phyloP scores from a whole-genome alignment of 148 eudicot species.

The Fallopia convolvulus region DNA sequence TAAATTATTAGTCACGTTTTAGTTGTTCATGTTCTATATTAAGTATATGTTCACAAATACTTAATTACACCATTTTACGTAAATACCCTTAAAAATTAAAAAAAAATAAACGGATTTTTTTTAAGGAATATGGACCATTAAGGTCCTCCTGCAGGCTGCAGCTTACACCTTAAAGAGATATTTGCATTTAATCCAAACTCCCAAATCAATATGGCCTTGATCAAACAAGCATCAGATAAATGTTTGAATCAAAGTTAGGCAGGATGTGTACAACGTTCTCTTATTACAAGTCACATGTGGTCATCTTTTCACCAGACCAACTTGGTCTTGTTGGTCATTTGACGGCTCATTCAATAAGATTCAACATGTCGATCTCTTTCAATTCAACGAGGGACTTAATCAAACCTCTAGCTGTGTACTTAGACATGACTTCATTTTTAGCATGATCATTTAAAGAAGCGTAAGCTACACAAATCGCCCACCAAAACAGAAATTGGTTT shows the following conservation, averaged over 20 bases:
- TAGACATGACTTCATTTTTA: not conserved
- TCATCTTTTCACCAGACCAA: not conserved
- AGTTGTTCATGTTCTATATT: too few relatives aligned
- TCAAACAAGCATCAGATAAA: not conserved
- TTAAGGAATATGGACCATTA: too few relatives aligned
- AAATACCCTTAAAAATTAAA: too few relatives aligned
- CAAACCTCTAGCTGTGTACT: not conserved
- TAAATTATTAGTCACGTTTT: too few relatives aligned
- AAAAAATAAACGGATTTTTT: too few relatives aligned
- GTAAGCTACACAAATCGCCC: not conserved
- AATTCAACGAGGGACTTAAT: not conserved
- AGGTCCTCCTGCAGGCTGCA: too few relatives aligned
- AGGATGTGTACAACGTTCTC: not conserved
- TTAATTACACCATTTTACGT: too few relatives aligned
- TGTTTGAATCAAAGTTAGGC: not conserved
- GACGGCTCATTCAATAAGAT: not conserved
- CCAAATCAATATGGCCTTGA: too few relatives aligned
- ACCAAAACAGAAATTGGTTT: too few relatives aligned
- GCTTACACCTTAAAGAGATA: too few relatives aligned
- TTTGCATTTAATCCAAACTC: too few relatives aligned
- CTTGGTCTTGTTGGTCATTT: not conserved
- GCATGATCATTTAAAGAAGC: not conserved
- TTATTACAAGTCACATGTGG: not conserved
- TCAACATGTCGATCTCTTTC: not conserved
- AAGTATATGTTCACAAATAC: too few relatives aligned